Evolutionary conservation across 768 basidiomycete genomes (phyloP).

Genomic region (Boletus fagicola): DNA sequence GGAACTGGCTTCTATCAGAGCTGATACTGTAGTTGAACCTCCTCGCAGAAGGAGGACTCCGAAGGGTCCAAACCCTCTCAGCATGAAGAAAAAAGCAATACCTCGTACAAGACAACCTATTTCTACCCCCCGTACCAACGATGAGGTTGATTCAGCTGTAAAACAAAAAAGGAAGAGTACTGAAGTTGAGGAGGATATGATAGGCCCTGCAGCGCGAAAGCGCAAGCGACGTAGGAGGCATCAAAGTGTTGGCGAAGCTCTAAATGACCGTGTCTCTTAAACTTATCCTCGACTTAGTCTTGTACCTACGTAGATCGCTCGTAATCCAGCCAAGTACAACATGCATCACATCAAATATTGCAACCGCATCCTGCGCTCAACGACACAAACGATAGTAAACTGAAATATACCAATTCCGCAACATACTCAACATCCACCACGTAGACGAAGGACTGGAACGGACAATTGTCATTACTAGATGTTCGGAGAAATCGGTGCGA

Average conservation of each 20-base stretch:
- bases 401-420: not conserved
- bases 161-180: conserved; percentile 24
- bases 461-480: not conserved
- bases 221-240: conserved; percentile 28
- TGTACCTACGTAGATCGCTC: not conserved
- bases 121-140: not conserved
- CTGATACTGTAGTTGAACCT: conserved; percentile 32
- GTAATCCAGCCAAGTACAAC: not conserved
- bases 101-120: not conserved
- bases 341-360: not conserved
- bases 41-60: conserved; percentile 65
- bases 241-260: not conserved
- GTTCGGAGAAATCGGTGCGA: not conserved
- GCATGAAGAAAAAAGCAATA: conserved; percentile 81
- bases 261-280: not conserved
- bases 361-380: not conserved
- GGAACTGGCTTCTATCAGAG: conserved; percentile 46
- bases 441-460: conserved; percentile 63
- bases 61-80: conserved; percentile 90
- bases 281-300: not conserved
- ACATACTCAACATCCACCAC: conserved; percentile 61
- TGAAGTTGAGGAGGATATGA: not conserved
- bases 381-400: conserved; percentile 6
- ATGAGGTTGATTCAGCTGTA: not conserved
- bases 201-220: not conserved